Conservation (phyloP, 1,139 yeast genomes). For the Yamadazyma triangularis region DNA sequence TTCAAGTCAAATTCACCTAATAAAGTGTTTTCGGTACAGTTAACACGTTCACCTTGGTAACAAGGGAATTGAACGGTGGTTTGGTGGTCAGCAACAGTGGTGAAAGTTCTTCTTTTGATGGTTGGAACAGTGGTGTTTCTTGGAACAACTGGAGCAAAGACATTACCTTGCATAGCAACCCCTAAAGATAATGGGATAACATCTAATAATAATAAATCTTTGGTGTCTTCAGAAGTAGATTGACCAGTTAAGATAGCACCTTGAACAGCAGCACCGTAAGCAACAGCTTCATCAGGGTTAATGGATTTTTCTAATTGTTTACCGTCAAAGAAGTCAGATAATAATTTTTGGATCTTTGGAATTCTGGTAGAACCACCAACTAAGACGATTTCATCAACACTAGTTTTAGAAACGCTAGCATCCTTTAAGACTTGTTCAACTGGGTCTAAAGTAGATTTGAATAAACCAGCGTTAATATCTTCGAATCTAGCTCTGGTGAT, state of each 20-base stretch:
- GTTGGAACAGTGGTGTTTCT: slow-evolving; percentile 98
- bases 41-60: slow-evolving; percentile 95
- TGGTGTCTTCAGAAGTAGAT: slow-evolving; percentile 59
- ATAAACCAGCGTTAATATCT: slow-evolving; percentile 89
- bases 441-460: slow-evolving; percentile 95
- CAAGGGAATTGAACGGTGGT: slow-evolving; percentile 96
- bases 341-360: slow-evolving; percentile 96
- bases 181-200: slow-evolving; percentile 93
- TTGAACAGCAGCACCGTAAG: slow-evolving; percentile 98
- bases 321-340: slow-evolving; percentile 97
- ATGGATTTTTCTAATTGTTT: slow-evolving; percentile 92
- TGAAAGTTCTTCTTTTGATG: slow-evolving; percentile 92
- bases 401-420: slow-evolving; percentile 83
- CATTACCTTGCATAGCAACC: slow-evolving; percentile 97
- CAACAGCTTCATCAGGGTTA: slow-evolving; percentile 99
- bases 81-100: slow-evolving; percentile 96
- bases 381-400: slow-evolving; percentile 90
- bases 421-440: slow-evolving; percentile 97
- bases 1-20: slow-evolving; percentile 93
- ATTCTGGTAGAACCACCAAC: slow-evolving; percentile 99
- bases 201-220: slow-evolving; percentile 81
- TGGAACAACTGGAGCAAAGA: slow-evolving; percentile 94
- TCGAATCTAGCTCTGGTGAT: slow-evolving; percentile 99
- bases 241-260: slow-evolving; percentile 82
- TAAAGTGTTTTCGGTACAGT: slow-evolving; percentile 91